Percentiles rank a stretch among this genome's conserved stretches.
These are phyloP conservation scores for Crithidia mellificae DNA, from an alignment of 208 protist genomes.

Conservation along the genomic window DNA sequence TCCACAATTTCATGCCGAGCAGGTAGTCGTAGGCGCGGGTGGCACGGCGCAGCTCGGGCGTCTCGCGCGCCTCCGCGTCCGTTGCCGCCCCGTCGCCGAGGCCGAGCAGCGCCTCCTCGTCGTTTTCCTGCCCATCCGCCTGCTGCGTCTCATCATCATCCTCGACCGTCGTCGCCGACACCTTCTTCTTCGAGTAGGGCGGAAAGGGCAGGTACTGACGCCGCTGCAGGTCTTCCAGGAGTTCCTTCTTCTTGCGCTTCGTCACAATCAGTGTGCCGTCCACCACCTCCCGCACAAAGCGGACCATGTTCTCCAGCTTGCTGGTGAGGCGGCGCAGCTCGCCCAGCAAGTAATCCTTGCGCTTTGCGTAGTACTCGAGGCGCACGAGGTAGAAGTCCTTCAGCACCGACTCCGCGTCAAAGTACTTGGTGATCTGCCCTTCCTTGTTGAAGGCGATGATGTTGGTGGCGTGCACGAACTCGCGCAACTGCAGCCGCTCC, in stretches of 20 bases:
- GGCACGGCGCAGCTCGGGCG: slow-evolving; percentile 63
- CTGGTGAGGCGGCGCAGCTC: slow-evolving; percentile 80
- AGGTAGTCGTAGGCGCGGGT: slow-evolving; percentile 98
- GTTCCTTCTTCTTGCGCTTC: slow-evolving; percentile 90
- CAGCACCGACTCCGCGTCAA: slow-evolving; percentile 93
- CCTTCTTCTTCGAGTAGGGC: slow-evolving; percentile 81
- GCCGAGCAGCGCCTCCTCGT: slow-evolving; percentile 35
- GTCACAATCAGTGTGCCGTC: slow-evolving; percentile 93
- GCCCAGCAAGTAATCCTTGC: slow-evolving; percentile 94
- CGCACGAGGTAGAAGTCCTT: slow-evolving; percentile 97
- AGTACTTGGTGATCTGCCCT: slow-evolving; percentile 95
- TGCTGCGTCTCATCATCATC: slow-evolving; percentile 41
- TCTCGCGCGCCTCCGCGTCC: slow-evolving; percentile 32
- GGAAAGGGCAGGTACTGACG: slow-evolving; percentile 91
- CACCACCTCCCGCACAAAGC: slow-evolving; percentile 98
- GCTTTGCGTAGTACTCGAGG: slow-evolving; percentile 95
- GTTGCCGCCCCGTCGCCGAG: slow-evolving; percentile 20
- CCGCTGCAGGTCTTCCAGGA: slow-evolving; percentile 92
- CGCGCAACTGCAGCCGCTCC: slow-evolving; percentile 92
- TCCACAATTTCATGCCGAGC: slow-evolving; percentile 98
- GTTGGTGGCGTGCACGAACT: slow-evolving; percentile 94
- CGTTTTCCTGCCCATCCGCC: slow-evolving; percentile 8
- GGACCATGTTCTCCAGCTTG: slow-evolving; percentile 97
- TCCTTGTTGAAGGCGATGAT: slow-evolving; percentile 98
- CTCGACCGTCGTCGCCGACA: slow-evolving; percentile 77